Evolutionary conservation across 805 yeast genomes (phyloP), one percentile per base, ranked within the genome.

Genomic region (Helenozyma rhizophorensis): DNA sequence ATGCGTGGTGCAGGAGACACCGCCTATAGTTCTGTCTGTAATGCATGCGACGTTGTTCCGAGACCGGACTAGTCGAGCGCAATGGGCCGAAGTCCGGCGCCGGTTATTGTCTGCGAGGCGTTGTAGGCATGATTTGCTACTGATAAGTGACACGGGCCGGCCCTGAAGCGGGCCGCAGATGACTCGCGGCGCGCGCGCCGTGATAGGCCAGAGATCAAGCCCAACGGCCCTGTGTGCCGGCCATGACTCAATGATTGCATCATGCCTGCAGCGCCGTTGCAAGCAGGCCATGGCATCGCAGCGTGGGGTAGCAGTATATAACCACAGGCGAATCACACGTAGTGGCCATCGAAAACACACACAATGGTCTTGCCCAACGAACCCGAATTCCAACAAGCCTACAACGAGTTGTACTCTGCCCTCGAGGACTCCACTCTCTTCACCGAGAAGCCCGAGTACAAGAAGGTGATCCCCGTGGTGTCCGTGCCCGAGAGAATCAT

Each of bases 381-480:
- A 76, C 97, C 98, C 51, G 98, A 90, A 80, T 90, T 90, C 73
- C 89, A 89, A 70, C 98, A 90, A 78, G 98, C 98, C 54, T 87
- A 83, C 80, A 75, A 84, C 69, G 98, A 90, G 77, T 79, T 90
- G 54, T 77, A 80, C 58, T 70, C 83, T 46, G 89, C 97, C 42
- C 74, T 93, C 54, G 79, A 84, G 67, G 94, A 85, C 68, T 90
- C 97, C 27, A 83, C 95, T 47, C 74, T 90, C 45, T 90, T 93
- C 73, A 70, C 76, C 50, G 76, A 85, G 69, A 80, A 83, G 61
- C 98, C 98, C 53, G 80, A 87, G 62, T 87, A 87, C 62, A 80
- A 83, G 68, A 80, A 79, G 60, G 93, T 86, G 32, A 74, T 90
- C 44, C 87, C 90, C 37, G 88, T 90, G 45, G 84, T 89, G 43